Base-by-base conservation (phyloP, 2,329 filamentous ascomycete species). In the Microsporum canis region DNA sequence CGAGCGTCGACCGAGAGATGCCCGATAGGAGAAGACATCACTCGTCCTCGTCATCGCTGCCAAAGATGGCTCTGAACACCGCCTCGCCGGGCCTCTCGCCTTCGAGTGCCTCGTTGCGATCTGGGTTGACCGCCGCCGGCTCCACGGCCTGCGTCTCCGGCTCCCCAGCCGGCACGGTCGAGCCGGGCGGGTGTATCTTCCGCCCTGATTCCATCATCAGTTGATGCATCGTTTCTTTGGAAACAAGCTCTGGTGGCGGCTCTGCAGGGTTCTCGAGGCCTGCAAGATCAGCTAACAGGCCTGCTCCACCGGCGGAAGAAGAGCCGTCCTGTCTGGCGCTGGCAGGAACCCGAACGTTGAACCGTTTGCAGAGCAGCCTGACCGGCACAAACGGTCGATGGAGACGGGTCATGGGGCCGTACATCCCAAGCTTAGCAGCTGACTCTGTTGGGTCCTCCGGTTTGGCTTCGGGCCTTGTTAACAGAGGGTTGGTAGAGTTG, bases 31-130 rank as follows among this genome's bases (percentile, higher is more conserved):
- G 12, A 53, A 33, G 27, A 34, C 29, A 53, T 10, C 12, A 14
- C 29, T 83, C 77, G 61, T 89, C 87, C 67, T 89, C 88, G 65
- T 88, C 87, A 69, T 88, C 88, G 71, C 91, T 89, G 4, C 91
- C 92, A 80, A 97, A 97, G 34, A 97, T 91, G n/a, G 90, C 89
- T 66, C 84, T 89, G 68, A 96, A 91, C 0, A 96, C 86, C 49
- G 88, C 88, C 57, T 91, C 89, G 14, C 87, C 85, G 0, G 91
- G 88, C 60, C 84, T 81, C 68, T 85, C 79, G 0, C 82, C 86
- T 69, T 95, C 88, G 7, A 95, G 70, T 3, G 88, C 88, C 61
- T 90, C 87, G 67, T 96, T 96, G 65, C 79, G 82, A 64, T 89
- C 88, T 0, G 85, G 81, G 71, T 95, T 83, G 29, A 94, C 80